Evolutionary conservation across 257 asterid genomes (phyloP), one percentile per base, ranked within the genome.

Genomic region (Echites panduratus): DNA sequence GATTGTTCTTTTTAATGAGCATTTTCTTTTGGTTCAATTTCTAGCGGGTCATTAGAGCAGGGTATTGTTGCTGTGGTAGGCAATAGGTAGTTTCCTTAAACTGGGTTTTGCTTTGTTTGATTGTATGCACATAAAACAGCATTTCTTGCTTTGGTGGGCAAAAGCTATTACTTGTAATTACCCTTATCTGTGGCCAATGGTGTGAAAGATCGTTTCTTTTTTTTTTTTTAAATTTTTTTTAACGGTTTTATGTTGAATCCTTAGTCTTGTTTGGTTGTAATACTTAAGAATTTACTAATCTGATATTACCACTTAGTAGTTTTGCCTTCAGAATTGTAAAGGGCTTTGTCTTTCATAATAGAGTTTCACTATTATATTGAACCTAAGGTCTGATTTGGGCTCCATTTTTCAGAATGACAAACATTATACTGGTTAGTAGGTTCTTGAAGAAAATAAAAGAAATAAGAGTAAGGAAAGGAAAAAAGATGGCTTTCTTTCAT

Each of bases 21-120:
- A 29, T 26, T 12, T 26, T 26, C 3, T 11, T 27, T 2, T 27
- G 3, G 26, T 24, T 22, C 26, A 24, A 40, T 0, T 43, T 41
- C 14, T 17, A 6, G 1, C 24, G 5, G 32, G 20, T n/a, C n/a
- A n/a, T n/a, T n/a, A n/a, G n/a, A n/a, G n/a, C n/a, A n/a, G n/a
- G n/a, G n/a, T n/a, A n/a, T n/a, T n/a, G n/a, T 47, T 27, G 12
- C 29, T 35, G 9, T 63, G 68, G 16, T 63, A 6, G 9, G 8
- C 48, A 4, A 63, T 53, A 35, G 50, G 48, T 62, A 27, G 66
- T 70, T 72, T 61, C 70, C 19, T 49, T 52, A 72, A 70, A 45
- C 48, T 70, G 68, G 62, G 44, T 40, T 70, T 48, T 54, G 43
- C 45, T 14, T 14, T 56, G 4, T 27, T 74, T 74, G 20, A 27